Evolutionary conservation across 1,284 basidiomycete genomes (phyloP), one percentile per base, ranked within the genome.

Genomic region (Puccinia novopanici): DNA sequence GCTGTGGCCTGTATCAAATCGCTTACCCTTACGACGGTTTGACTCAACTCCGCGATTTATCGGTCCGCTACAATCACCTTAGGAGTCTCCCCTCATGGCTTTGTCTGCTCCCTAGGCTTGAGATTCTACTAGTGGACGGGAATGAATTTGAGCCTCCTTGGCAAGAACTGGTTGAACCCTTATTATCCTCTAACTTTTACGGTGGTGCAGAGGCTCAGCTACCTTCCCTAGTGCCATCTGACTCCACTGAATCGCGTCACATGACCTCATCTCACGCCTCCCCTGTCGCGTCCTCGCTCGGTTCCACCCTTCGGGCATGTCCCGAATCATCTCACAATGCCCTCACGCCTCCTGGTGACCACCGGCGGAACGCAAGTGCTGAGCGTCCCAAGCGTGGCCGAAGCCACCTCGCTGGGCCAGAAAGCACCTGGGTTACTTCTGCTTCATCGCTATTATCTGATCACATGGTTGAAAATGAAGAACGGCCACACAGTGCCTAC

Each of bases 91-190:
- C 96, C 3, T 91, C 92, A 82, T 99, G 97, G 96, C 88, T 99
- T 61, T 93, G 93, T 85, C 89, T 92, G 48, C 88, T 99, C 45
- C 89, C 50, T 3, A 72, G 90, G 24, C 89, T 99, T 70, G 93
- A 96, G 86, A 92, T 91, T 5, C 88, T 99, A 2, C 91, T 92
- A 82, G 90, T 99, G 42, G 96, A 98, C 83, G 92, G 91, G 45
- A 99, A 99, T 85, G 92, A 93, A 10, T 97, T 98, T 86, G 91
- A 93, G 82, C 91, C 92, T 3, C 92, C 94, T 3, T 98, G 95
- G 94, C 90, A 91, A 84, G 91, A 91, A 45, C 88, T 99, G 77
- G 91, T 97, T 37, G 91, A 92, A 81, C 94, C 94, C 2, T 72
- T 83, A 17, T 68, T 84, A n/a, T 34, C 30, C 10, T 59, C 50